Percentiles rank a stretch among this genome's conserved stretches.
Conservation (phyloP, 2,329 filamentous ascomycete species). For the Verticillium alfalfae region DNA sequence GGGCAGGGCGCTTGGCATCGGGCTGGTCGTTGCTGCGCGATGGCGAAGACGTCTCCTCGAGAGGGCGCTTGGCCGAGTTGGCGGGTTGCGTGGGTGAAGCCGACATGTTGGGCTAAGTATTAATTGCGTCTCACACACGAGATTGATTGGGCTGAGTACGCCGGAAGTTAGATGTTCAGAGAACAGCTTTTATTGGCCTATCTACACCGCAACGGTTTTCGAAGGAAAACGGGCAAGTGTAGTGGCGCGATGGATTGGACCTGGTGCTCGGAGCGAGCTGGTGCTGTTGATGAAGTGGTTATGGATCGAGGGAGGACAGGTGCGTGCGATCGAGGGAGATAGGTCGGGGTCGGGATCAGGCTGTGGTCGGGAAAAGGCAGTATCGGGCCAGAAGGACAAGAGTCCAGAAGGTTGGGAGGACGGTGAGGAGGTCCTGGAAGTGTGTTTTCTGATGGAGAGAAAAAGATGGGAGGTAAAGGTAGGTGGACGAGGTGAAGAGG, state of each 20-base stretch:
- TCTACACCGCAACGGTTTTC: slow-evolving; percentile 77
- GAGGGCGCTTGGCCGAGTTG: slow-evolving; percentile 79
- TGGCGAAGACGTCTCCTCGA: slow-evolving; percentile 95
- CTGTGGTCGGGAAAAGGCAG: slow-evolving; percentile 1
- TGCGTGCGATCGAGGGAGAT: slow-evolving; percentile 6
- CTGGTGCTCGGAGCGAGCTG: neutral
- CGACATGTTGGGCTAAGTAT: slow-evolving; percentile 52
- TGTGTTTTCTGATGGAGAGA: neutral
- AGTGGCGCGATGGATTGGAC: slow-evolving; percentile 39
- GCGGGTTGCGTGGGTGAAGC: slow-evolving; percentile 61
- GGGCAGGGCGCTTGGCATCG: slow-evolving; percentile 91
- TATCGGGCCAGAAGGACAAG: slow-evolving; percentile 5
- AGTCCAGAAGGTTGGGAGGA: slow-evolving; percentile 5
- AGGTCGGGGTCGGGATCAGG: slow-evolving; percentile 1
- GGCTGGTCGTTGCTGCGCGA: slow-evolving; percentile 88
- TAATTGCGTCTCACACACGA: slow-evolving; percentile 14
- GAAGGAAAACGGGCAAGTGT: slow-evolving; percentile 93
- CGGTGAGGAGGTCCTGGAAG: slow-evolving; percentile 4
- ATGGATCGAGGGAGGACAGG: slow-evolving; percentile 4
- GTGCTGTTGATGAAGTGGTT: slow-evolving; percentile 12
- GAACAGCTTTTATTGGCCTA: slow-evolving; percentile 40
- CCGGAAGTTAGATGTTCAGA: slow-evolving; percentile 43
- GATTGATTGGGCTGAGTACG: slow-evolving; percentile 8
- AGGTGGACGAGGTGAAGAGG: neutral
- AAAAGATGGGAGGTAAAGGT: slow-evolving; percentile 9